phyloP scores from a whole-genome alignment of 2,329 filamentous ascomycete species.

The Hypoxylon sp. region DNA sequence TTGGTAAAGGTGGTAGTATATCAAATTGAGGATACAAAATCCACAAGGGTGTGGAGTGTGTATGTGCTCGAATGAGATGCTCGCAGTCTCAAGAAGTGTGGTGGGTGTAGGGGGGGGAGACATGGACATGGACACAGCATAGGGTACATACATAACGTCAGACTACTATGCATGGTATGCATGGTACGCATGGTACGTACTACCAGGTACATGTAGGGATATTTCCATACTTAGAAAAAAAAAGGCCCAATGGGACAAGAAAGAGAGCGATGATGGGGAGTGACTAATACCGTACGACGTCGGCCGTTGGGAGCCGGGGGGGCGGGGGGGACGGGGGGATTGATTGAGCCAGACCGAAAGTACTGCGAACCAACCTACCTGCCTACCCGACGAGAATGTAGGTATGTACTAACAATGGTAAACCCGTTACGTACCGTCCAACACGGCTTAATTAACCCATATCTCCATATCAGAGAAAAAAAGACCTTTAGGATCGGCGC shows the following conservation, averaged over 20 bases:
- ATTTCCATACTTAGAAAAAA: conserved; percentile 43
- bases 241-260: conserved; percentile 4
- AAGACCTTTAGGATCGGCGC: conserved; percentile 4
- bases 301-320: conserved; percentile 33
- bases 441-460: conserved; percentile 9
- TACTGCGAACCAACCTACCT: conserved; percentile 19
- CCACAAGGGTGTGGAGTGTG: conserved; percentile 22
- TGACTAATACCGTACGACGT: conserved; percentile 42
- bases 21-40: conserved; percentile 40
- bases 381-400: not conserved
- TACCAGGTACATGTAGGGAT: conserved; percentile 16
- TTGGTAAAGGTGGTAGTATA: conserved; percentile 40
- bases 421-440: conserved; percentile 17
- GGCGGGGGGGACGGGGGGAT: conserved; percentile 16
- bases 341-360: conserved; percentile 32
- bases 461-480: conserved; percentile 13
- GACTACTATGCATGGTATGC: conserved; percentile 30
- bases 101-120: conserved; percentile 17
- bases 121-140: conserved; percentile 13
- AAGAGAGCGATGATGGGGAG: conserved; percentile 16
- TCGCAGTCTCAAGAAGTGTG: conserved; percentile 26
- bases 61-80: conserved; percentile 29
- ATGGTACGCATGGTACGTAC: conserved; percentile 27
- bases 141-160: conserved; percentile 29
- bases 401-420: conserved; percentile 2